phyloP scores from a whole-genome alignment of 345 rosid species.

The Erucastrum elatum region DNA sequence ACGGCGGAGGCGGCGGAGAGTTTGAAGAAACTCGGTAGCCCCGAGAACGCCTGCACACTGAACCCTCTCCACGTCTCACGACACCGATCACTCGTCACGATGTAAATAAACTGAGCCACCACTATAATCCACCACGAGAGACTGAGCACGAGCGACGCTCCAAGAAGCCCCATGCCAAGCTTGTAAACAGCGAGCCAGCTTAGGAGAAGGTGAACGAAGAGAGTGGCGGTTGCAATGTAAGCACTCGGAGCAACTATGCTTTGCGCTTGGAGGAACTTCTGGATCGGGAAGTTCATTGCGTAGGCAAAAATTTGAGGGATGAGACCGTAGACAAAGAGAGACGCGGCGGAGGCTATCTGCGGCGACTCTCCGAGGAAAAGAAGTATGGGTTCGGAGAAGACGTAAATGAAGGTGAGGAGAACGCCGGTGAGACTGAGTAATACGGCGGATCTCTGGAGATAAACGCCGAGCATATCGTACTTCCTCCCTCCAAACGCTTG shows the following conservation, averaged over 20 bases:
- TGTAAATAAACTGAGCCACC: slow-evolving; percentile 49
- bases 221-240: slow-evolving; percentile 47
- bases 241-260: slow-evolving; percentile 63
- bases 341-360: slow-evolving; percentile 53
- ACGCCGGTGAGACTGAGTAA: slow-evolving; percentile 52
- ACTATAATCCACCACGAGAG: slow-evolving; percentile 60
- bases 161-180: slow-evolving; percentile 46
- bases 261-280: slow-evolving; percentile 56
- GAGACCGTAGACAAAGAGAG: slow-evolving; percentile 52
- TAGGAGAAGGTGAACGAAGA: slow-evolving; percentile 41
- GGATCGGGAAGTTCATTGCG: slow-evolving; percentile 60
- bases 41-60: slow-evolving; percentile 45
- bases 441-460: slow-evolving; percentile 57
- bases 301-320: slow-evolving; percentile 64
- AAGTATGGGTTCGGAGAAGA: slow-evolving; percentile 49
- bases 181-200: slow-evolving; percentile 49
- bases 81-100: slow-evolving; percentile 45
- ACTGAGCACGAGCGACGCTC: slow-evolving; percentile 53
- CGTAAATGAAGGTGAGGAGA: slow-evolving; percentile 45
- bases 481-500: slow-evolving; percentile 61
- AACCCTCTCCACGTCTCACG: slow-evolving; percentile 52
- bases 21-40: slow-evolving; percentile 45
- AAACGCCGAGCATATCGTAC: slow-evolving; percentile 54
- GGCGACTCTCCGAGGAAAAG: slow-evolving; percentile 50
- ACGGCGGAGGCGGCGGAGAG: slow-evolving; percentile 61